Evolutionary conservation across 2,329 filamentous ascomycete species (phyloP), one percentile per base, ranked within the genome.

Genomic region (Aspergillus melleus): DNA sequence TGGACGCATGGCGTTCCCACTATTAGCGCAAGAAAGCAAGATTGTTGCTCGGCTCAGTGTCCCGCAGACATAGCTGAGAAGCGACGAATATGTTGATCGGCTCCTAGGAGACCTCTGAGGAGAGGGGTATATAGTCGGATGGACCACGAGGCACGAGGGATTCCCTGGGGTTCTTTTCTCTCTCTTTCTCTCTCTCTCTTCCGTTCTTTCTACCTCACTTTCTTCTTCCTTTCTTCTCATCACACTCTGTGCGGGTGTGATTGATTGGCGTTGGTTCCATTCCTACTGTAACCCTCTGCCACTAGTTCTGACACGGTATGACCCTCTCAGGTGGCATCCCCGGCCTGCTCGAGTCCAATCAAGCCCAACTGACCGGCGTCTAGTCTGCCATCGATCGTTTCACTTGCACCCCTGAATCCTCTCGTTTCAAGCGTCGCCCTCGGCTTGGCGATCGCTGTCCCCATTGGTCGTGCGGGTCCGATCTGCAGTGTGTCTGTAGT

Each of bases 1-100:
- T 42, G 19, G 44, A 10, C 4, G 44, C 44, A 47, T 47, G 44
- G 44, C 44, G 44, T 24, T 47, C 44, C 9, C 19, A 47, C 44
- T 47, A 47, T 47, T 47, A 4, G 44, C 22, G 22, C 22, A 9
- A 14, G 44, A 50, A 55, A 42, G 11, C 32, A 36, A 14, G 32
- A 36, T 36, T 36, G 11, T 46, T 16, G 42, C 19, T 42, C 42
- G 5, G 9, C 42, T 46, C 42, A 2, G 47, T 55, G 24, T 53
- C 42, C 49, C 52, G 53, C 49, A 47, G 39, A 36, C 51, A 52
- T 36, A 5, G 30, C 36, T 20, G 32, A 22, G 24, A 58, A 36
- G 49, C 49, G 42, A 46, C 50, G 53, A 32, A 24, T 61, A 60
- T 61, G 59, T 63, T 61, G 56, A 58, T 60, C 39, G 53, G 49